These are phyloP conservation scores for Santalum album DNA, from an alignment of 164 flowering plant genomes.

Conservation along the genomic window DNA sequence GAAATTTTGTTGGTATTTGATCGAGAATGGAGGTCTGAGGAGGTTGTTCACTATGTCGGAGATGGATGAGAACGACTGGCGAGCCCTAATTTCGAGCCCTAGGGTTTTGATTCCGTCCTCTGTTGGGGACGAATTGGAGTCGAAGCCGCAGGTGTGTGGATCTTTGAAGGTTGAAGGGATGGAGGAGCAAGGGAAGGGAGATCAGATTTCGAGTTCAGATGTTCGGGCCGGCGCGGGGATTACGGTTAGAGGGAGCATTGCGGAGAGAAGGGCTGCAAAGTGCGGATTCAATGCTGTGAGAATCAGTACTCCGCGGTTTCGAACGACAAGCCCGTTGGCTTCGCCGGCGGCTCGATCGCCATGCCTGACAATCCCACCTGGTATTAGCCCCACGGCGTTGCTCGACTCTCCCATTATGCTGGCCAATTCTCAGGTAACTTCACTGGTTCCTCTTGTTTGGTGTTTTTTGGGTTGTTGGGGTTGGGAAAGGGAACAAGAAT, in stretches of 20 bases:
- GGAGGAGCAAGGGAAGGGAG: not conserved
- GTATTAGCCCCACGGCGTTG: conserved; percentile 64
- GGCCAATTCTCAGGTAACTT: conserved; percentile 50
- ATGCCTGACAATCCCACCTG: conserved; percentile 57
- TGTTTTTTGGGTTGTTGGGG: no score
- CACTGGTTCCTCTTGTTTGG: not conserved
- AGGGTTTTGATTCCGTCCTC: not conserved
- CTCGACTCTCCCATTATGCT: conserved; percentile 73
- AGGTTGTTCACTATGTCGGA: not conserved
- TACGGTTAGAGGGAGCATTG: conserved; percentile 34
- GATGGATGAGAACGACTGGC: conserved; percentile 2
- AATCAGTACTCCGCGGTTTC: conserved; percentile 35
- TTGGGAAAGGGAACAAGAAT: no score
- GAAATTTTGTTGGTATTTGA: no score
- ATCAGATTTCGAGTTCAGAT: not conserved
- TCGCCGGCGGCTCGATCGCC: conserved; percentile 40
- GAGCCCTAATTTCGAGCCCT: conserved; percentile 4
- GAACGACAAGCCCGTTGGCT: conserved; percentile 28
- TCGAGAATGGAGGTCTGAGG: no score
- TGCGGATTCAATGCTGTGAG: conserved; percentile 54
- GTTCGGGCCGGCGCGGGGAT: not conserved
- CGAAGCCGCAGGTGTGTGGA: not conserved
- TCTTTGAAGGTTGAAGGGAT: not conserved
- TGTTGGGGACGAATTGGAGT: not conserved
- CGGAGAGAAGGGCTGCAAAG: conserved; percentile 65